Conservation (phyloP, 1,139 yeast species). For the Keqinozyma sinolaborantium region DNA sequence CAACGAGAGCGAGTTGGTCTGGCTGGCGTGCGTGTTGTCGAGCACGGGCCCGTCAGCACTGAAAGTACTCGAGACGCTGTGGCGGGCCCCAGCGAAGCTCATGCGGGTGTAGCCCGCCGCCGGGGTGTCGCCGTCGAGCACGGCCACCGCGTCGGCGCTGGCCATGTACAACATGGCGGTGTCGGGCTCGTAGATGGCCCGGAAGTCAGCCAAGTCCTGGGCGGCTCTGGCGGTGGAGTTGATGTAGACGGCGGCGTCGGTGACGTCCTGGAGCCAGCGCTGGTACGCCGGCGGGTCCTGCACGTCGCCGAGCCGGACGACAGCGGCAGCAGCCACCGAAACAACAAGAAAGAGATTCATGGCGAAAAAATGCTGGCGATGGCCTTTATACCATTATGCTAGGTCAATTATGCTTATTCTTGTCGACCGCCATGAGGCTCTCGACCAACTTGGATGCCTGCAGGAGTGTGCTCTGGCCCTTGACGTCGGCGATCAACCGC, state of each 20-base stretch:
- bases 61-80: background rate
- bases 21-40: slow-evolving; percentile 9
- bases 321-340: no score
- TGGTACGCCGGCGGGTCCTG: slow-evolving; percentile 4
- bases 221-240: background rate
- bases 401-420: slow-evolving; percentile 8
- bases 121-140: background rate
- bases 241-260: slow-evolving; percentile 1
- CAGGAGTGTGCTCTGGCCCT: slow-evolving; percentile 1
- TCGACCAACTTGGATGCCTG: slow-evolving; percentile 1
- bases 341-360: no score
- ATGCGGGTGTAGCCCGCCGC: background rate
- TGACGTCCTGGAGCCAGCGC: slow-evolving; percentile 14
- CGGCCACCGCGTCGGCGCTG: background rate
- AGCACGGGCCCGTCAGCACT: background rate
- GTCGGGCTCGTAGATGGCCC: background rate
- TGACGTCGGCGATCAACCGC: slow-evolving; percentile 4
- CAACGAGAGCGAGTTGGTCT: slow-evolving; percentile 6
- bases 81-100: background rate
- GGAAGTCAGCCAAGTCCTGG: background rate
- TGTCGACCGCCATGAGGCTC: slow-evolving; percentile 2
- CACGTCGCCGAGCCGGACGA: no score
- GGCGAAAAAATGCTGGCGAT: no score
- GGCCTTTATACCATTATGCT: slow-evolving; percentile 6
- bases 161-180: background rate